phyloP scores from a whole-genome alignment of 352 stramenopile genomes.

The Pythium coloratum region DNA sequence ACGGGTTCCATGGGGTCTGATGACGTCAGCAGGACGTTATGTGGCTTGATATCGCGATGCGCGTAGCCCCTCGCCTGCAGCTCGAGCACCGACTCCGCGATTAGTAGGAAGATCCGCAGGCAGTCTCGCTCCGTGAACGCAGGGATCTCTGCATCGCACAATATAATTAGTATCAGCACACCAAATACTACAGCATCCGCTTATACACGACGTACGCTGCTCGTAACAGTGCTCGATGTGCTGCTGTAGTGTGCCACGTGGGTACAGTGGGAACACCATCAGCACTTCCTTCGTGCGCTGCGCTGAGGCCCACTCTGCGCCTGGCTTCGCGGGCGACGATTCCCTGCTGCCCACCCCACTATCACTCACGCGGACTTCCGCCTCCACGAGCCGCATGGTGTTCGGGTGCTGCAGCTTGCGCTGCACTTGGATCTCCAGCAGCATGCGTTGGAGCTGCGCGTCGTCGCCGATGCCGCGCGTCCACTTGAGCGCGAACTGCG shows the following conservation, averaged over 20 bases:
- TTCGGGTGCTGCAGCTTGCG: constrained; percentile 55
- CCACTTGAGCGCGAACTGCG: constrained; percentile 66
- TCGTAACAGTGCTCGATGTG: constrained; percentile 38
- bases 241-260: constrained; percentile 58
- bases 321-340: constrained; percentile 13
- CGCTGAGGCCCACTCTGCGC: not conserved
- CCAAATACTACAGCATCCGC: not conserved
- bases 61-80: constrained; percentile 57
- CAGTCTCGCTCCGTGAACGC: constrained; percentile 52
- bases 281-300: constrained; percentile 48
- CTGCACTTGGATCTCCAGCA: constrained; percentile 76
- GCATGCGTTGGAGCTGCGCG: constrained; percentile 58
- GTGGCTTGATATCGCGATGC: constrained; percentile 81
- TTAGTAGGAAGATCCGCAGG: constrained; percentile 48
- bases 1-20: constrained; percentile 44
- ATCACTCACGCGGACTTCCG: constrained; percentile 38
- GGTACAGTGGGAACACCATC: constrained; percentile 59
- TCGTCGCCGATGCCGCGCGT: constrained; percentile 46
- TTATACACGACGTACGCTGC: constrained; percentile 21
- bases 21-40: constrained; percentile 63
- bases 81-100: constrained; percentile 58
- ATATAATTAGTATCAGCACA: not conserved
- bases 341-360: not conserved
- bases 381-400: constrained; percentile 49
- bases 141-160: constrained; percentile 14